A percentile compares a stretch with the other conserved stretches of the same genome.
Evolutionary conservation across 176 grass and related monocot genomes (phyloP).

Genomic region (Chrysopogon serrulatus): DNA sequence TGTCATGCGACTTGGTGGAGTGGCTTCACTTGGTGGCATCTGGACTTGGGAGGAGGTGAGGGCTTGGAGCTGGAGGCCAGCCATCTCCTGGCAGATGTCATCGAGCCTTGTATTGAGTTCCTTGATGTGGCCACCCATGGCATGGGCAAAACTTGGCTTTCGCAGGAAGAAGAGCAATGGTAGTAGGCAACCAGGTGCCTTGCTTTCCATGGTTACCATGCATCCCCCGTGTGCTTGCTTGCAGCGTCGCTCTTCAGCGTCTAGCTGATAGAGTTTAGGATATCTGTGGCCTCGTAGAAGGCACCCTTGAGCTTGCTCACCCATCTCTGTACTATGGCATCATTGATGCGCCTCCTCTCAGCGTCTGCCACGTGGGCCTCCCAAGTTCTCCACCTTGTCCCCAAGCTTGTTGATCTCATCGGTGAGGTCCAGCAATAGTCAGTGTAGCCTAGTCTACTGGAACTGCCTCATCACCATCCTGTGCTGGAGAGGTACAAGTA

Average conservation of each 20-base stretch:
- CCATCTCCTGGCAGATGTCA: not conserved
- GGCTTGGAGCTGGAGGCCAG: not conserved
- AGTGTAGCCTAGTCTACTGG: too few species aligned
- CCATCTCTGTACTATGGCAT: not conserved
- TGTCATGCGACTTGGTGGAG: not conserved
- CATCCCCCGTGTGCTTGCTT: not conserved
- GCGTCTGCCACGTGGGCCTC: not conserved
- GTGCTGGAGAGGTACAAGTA: too few species aligned
- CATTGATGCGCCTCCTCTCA: not conserved
- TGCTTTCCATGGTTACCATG: not conserved
- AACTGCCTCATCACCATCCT: too few species aligned
- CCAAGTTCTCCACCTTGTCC: not conserved
- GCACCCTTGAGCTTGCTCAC: not conserved
- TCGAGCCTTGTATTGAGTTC: too few species aligned
- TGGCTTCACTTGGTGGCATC: not conserved
- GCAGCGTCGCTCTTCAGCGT: not conserved
- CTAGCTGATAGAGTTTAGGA: not conserved
- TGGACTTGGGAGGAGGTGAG: fast-evolving
- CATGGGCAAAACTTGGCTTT: too few species aligned
- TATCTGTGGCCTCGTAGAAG: not conserved
- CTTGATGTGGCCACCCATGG: too few species aligned
- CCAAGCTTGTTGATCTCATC: not conserved
- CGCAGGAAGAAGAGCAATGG: not conserved
- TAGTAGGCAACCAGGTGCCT: not conserved
- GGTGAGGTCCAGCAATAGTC: not conserved